Evolutionary conservation across 345 rosid species (phyloP).

Genomic region (Citrus sp.): DNA sequence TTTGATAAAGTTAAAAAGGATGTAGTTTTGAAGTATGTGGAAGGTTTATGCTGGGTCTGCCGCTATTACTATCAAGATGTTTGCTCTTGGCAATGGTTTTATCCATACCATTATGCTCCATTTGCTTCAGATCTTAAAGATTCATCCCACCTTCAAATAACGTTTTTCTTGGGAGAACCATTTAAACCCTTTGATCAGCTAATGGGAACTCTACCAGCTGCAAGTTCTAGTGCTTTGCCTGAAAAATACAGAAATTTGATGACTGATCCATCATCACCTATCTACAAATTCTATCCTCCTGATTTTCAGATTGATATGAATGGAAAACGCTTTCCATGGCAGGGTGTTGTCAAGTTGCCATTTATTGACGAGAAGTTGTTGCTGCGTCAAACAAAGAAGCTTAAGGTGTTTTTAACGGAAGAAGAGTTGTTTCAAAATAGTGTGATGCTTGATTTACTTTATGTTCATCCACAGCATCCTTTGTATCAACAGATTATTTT

Average conservation of each 20-base stretch:
- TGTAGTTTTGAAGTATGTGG: slow-evolving; percentile 70
- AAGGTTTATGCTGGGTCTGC: slow-evolving; percentile 98
- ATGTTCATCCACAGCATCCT: slow-evolving; percentile 66
- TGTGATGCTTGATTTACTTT: slow-evolving; percentile 83
- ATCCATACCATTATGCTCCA: slow-evolving; percentile 98
- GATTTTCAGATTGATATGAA: slow-evolving; percentile 98
- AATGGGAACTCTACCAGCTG: slow-evolving; percentile 96
- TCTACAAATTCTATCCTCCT: slow-evolving; percentile 68
- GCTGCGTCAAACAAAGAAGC: slow-evolving; percentile 77
- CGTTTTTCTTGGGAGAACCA: slow-evolving; percentile 84
- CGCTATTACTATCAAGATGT: slow-evolving; percentile 96
- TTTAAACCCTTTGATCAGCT: slow-evolving; percentile 99
- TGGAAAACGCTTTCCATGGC: slow-evolving; percentile 98
- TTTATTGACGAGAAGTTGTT: slow-evolving; percentile 83
- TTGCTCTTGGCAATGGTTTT: slow-evolving; percentile 98
- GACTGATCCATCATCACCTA: slow-evolving; percentile 81
- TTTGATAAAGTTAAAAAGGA: too few species aligned
- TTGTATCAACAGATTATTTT: slow-evolving; percentile 42
- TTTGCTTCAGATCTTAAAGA: slow-evolving; percentile 95
- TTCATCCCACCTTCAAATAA: slow-evolving; percentile 75
- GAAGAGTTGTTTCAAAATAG: slow-evolving; percentile 83
- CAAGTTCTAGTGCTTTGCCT: slow-evolving; percentile 92
- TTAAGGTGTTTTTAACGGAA: slow-evolving; percentile 73
- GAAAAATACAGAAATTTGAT: slow-evolving; percentile 70
- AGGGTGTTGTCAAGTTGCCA: slow-evolving; percentile 96